phyloP scores from a whole-genome alignment of 202 grass and related monocot species.

The Schoenoplectus triqueter region DNA sequence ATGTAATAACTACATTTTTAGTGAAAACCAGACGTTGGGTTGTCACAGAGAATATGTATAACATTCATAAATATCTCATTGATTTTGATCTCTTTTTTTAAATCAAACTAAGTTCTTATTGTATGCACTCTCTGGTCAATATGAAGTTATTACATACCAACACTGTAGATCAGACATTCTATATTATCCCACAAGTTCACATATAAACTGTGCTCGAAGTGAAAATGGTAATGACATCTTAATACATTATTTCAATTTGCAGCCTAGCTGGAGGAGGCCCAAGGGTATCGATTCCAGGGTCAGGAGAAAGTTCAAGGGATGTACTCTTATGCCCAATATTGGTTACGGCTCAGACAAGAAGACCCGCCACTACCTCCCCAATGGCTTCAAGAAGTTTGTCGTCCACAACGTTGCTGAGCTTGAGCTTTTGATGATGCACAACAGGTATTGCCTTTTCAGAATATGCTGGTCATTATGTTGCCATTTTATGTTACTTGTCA shows the following conservation, averaged over 20 bases:
- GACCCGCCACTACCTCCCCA: constrained; percentile 76
- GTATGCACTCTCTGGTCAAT: neutral
- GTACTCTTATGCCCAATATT: constrained; percentile 82
- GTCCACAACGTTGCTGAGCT: constrained; percentile 81
- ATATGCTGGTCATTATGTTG: neutral
- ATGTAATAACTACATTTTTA: neutral
- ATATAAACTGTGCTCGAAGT: neutral
- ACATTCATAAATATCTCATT: too few relatives aligned
- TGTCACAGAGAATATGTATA: too few relatives aligned
- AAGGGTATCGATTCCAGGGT: constrained; percentile 83
- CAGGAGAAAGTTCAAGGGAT: constrained; percentile 77
- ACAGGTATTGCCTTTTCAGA: constrained; percentile 50
- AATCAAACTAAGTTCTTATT: too few relatives aligned
- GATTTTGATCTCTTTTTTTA: too few relatives aligned
- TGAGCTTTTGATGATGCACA: constrained; percentile 96
- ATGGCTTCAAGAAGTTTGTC: constrained; percentile 88
- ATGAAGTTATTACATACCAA: neutral
- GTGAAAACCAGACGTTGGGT: too few relatives aligned
- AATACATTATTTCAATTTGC: neutral
- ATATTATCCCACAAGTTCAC: neutral
- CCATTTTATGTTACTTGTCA: neutral
- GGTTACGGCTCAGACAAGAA: constrained; percentile 77
- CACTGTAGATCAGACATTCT: neutral
- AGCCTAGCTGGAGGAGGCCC: constrained; percentile 75
- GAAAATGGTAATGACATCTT: neutral